These are phyloP conservation scores for Pseudonectria buxi DNA, from an alignment of 2,329 filamentous ascomycete genomes.

Conservation along the genomic window DNA sequence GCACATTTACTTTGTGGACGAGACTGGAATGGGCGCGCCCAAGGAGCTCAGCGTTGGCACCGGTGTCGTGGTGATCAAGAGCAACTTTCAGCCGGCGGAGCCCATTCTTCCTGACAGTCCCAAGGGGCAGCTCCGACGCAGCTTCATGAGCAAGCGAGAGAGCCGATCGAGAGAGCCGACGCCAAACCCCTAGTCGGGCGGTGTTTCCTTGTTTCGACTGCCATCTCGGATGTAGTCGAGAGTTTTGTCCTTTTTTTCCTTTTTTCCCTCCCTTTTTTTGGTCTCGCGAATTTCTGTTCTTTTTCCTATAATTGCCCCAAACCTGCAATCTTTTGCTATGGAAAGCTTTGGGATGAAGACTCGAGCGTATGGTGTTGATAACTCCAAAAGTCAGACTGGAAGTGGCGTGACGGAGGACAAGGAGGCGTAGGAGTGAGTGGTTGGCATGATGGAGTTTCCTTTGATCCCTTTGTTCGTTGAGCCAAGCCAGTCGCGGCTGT, in stretches of 20 bases:
- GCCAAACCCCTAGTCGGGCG: slow-evolving; percentile 24
- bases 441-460: too few relatives aligned
- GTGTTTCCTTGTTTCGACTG: not conserved
- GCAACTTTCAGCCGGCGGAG: slow-evolving; percentile 57
- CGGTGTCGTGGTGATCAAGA: slow-evolving; percentile 67
- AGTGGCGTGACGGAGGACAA: too few relatives aligned
- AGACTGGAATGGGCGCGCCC: slow-evolving; percentile 59
- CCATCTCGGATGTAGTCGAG: not conserved
- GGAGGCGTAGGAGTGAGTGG: too few relatives aligned
- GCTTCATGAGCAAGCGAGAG: slow-evolving; percentile 50
- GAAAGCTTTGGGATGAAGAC: not conserved
- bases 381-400: too few relatives aligned
- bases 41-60: slow-evolving; percentile 69
- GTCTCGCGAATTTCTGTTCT: not conserved
- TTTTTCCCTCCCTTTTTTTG: not conserved
- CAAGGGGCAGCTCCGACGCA: slow-evolving; percentile 41
- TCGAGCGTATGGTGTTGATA: too few relatives aligned
- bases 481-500: too few relatives aligned
- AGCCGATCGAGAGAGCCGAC: slow-evolving; percentile 36
- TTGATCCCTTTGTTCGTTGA: too few relatives aligned
- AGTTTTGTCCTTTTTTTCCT: slow-evolving; percentile 3
- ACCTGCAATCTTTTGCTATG: slow-evolving; percentile 1
- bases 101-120: slow-evolving; percentile 38
- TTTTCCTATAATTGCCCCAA: not conserved
- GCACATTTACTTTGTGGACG: slow-evolving; percentile 83